A percentile compares a stretch with the other conserved stretches of the same genome.
phyloP scores from a whole-genome alignment of 2,329 filamentous ascomycete genomes.

The Exophiala calicioides region DNA sequence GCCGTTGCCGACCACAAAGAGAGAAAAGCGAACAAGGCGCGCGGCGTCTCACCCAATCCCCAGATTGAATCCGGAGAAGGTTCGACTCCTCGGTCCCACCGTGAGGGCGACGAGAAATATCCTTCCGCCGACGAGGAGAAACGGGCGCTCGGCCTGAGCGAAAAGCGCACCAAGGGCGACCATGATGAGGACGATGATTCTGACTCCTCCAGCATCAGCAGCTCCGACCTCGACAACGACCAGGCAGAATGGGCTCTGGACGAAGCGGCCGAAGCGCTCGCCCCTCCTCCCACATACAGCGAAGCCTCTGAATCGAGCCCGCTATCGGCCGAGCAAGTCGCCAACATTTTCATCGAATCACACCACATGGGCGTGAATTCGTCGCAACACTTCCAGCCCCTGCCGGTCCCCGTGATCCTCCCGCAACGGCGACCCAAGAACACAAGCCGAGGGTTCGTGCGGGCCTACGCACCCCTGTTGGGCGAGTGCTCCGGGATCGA shows the following conservation, averaged over 20 bases:
- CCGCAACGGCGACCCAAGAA: slow-evolving; percentile 55
- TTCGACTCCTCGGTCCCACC: background rate
- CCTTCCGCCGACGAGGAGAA: background rate
- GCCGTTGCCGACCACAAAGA: slow-evolving; percentile 26
- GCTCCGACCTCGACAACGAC: slow-evolving; percentile 23
- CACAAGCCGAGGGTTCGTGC: slow-evolving; percentile 53
- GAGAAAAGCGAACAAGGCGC: slow-evolving; percentile 19
- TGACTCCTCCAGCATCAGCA: slow-evolving; percentile 16
- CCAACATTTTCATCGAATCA: slow-evolving; percentile 12
- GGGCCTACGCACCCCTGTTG: slow-evolving; percentile 56
- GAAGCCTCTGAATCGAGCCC: slow-evolving; percentile 10
- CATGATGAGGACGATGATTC: slow-evolving; percentile 10
- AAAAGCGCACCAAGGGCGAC: slow-evolving; percentile 2
- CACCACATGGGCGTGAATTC: slow-evolving; percentile 11
- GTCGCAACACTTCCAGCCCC: slow-evolving; percentile 8
- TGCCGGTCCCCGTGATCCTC: slow-evolving; percentile 51
- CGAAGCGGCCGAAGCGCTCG: slow-evolving; percentile 23
- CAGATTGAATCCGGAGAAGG: slow-evolving; percentile 10
- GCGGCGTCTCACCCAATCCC: slow-evolving; percentile 12
- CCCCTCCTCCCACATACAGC: slow-evolving; percentile 18
- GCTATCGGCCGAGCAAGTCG: slow-evolving; percentile 16
- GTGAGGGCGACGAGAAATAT: background rate
- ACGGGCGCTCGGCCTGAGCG: background rate
- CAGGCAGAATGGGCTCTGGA: slow-evolving; percentile 25
- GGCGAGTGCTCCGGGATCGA: slow-evolving; percentile 48